Evolutionary conservation across 73 alveolate genomes (phyloP).

Genomic region (Uronychia setigera): DNA sequence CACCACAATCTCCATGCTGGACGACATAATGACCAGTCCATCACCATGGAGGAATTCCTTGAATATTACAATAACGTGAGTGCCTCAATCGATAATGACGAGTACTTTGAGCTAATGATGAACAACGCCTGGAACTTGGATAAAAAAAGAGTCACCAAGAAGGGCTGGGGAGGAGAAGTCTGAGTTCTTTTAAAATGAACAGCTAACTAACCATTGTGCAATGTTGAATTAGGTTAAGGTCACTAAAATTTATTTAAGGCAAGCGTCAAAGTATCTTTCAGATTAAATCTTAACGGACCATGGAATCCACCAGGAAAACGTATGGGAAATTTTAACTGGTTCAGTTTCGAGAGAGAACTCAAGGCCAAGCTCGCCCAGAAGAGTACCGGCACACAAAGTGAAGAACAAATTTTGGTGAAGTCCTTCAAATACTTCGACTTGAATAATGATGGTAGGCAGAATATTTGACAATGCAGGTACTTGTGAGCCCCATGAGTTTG

Average conservation of each 20-base stretch:
- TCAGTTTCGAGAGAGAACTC: slow-evolving; percentile 76
- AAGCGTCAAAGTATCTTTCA: not conserved
- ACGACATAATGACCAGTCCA: slow-evolving; percentile 21
- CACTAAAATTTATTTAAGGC: not conserved
- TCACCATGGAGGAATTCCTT: slow-evolving; percentile 70
- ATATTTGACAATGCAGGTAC: slow-evolving; percentile 37
- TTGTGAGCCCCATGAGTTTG: slow-evolving; percentile 79
- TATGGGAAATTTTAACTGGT: no score
- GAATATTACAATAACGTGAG: slow-evolving; percentile 73
- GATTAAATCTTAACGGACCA: not conserved
- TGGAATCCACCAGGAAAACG: not conserved
- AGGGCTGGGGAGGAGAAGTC: slow-evolving; percentile 42
- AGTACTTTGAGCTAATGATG: slow-evolving; percentile 81
- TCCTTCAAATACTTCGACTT: slow-evolving; percentile 94
- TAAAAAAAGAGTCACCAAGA: slow-evolving; percentile 37
- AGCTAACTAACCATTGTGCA: not conserved
- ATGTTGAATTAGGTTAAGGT: not conserved
- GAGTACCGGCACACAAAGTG: slow-evolving; percentile 74
- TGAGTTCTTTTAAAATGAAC: slow-evolving; percentile 2
- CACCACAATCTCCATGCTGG: slow-evolving; percentile 40
- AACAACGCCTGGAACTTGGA: slow-evolving; percentile 84
- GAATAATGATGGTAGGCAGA: slow-evolving; percentile 52
- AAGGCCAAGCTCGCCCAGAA: slow-evolving; percentile 81
- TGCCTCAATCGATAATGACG: slow-evolving; percentile 81
- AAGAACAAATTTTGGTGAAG: slow-evolving; percentile 86